These are phyloP conservation scores for Fusarium sp. DNA, from an alignment of 2,329 filamentous ascomycete species.

Conservation along the genomic window DNA sequence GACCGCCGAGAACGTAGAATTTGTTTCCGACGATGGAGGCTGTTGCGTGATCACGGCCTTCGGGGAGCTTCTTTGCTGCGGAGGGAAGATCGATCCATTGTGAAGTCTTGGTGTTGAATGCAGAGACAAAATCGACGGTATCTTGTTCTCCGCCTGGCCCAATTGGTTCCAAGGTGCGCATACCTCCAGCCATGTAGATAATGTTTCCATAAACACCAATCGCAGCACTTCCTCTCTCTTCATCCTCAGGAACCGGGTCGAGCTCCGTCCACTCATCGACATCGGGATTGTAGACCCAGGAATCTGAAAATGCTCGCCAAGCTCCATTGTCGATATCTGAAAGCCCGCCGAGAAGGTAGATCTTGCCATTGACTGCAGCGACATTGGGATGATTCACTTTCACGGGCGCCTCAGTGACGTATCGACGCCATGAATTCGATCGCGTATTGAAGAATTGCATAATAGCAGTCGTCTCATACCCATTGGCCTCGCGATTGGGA, in stretches of 20 bases:
- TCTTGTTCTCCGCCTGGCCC: conserved; percentile 37
- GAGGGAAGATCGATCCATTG: conserved; percentile 47
- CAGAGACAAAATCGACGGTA: conserved; percentile 46
- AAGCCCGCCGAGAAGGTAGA: conserved; percentile 56
- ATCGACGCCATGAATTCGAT: conserved; percentile 46
- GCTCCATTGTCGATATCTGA: conserved; percentile 33
- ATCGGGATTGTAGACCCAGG: conserved; percentile 48
- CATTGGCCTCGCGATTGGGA: conserved; percentile 20
- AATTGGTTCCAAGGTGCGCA: conserved; percentile 40
- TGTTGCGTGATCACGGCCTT: conserved; percentile 51
- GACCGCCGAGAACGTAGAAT: conserved; percentile 54
- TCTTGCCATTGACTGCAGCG: conserved; percentile 50
- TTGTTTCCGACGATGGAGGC: conserved; percentile 46
- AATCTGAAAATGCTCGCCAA: conserved; percentile 45
- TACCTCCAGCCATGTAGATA: conserved; percentile 55
- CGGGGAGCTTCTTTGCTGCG: conserved; percentile 46
- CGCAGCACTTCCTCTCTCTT: conserved; percentile 49
- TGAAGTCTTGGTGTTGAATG: conserved; percentile 46
- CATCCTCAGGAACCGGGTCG: conserved; percentile 42
- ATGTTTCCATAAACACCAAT: conserved; percentile 47
- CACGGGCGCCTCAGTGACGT: conserved; percentile 44
- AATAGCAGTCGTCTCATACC: conserved; percentile 39
- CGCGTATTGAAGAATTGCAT: conserved; percentile 50
- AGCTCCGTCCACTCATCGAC: conserved; percentile 47
- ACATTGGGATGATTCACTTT: conserved; percentile 54